These are phyloP conservation scores for Larix sibirica DNA, from an alignment of 83 land plant species.

Conservation along the genomic window DNA sequence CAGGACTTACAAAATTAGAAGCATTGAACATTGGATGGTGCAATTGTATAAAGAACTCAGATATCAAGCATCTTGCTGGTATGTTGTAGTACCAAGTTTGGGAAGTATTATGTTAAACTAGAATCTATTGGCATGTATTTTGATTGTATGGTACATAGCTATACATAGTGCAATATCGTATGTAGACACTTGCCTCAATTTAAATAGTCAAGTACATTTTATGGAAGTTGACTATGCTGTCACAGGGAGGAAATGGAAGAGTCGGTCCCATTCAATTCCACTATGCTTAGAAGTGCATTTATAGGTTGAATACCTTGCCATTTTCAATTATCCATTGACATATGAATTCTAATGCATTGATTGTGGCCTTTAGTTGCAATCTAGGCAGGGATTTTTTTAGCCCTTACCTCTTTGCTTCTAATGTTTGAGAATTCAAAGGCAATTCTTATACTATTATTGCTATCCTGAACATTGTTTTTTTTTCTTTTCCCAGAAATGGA, in stretches of 20 bases:
- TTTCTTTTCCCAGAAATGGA: too few relatives aligned
- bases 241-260: neutral
- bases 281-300: too few relatives aligned
- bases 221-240: neutral
- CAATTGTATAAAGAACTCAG: conserved; percentile 75
- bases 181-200: neutral
- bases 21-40: conserved; percentile 88
- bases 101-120: too few relatives aligned
- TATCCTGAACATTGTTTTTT: neutral
- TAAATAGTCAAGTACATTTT: neutral
- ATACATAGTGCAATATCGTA: neutral
- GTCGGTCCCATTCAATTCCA: neutral
- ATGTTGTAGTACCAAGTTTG: neutral
- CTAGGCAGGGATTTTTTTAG: neutral
- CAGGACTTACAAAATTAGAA: conserved; percentile 81
- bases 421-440: neutral
- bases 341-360: neutral
- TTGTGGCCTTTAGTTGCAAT: neutral
- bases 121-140: neutral
- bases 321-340: too few relatives aligned
- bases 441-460: neutral
- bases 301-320: too few relatives aligned
- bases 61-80: conserved; percentile 88
- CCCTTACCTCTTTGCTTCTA: too few relatives aligned
- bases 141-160: neutral